Conservation (phyloP, 805 yeast species). For the Kazachstania africana region DNA sequence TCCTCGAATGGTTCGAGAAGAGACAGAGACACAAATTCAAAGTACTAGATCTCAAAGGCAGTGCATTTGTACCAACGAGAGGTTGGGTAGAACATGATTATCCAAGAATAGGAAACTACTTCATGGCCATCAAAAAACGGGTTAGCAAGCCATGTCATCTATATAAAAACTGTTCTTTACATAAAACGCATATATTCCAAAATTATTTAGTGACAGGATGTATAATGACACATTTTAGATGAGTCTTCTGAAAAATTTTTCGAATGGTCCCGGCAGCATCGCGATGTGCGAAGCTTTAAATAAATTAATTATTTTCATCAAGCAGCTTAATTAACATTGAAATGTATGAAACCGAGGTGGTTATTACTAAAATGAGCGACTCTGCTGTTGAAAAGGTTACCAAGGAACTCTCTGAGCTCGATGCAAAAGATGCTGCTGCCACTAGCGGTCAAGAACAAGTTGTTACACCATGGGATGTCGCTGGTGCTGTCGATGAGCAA, state of each 20-base stretch:
- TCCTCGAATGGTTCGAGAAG: conserved; percentile 50
- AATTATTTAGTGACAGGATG: background rate
- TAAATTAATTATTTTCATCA: too few species aligned
- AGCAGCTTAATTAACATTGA: too few species aligned
- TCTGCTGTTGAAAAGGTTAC: conserved; percentile 10
- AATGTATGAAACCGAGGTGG: too few species aligned
- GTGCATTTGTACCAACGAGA: conserved; percentile 65
- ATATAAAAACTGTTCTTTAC: too few species aligned
- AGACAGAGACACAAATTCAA: conserved; percentile 35
- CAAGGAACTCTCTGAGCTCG: conserved; percentile 11
- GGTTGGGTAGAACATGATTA: conserved; percentile 73
- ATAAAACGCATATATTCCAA: too few species aligned
- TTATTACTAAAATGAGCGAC: conserved; percentile 1
- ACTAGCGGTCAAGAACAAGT: conserved; percentile 34
- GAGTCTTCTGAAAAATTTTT: too few species aligned
- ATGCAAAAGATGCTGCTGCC: conserved; percentile 6
- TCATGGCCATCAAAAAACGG: conserved; percentile 66
- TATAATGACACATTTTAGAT: too few species aligned
- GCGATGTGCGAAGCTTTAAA: too few species aligned
- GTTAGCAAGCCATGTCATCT: conserved; percentile 6
- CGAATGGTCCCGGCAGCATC: too few species aligned
- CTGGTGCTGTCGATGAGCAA: conserved; percentile 86
- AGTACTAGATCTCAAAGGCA: conserved; percentile 62
- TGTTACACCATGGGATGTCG: conserved; percentile 97
- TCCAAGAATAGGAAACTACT: conserved; percentile 67